phyloP scores from a whole-genome alignment of 2,329 filamentous ascomycete species.

The Aspergillus sp. region DNA sequence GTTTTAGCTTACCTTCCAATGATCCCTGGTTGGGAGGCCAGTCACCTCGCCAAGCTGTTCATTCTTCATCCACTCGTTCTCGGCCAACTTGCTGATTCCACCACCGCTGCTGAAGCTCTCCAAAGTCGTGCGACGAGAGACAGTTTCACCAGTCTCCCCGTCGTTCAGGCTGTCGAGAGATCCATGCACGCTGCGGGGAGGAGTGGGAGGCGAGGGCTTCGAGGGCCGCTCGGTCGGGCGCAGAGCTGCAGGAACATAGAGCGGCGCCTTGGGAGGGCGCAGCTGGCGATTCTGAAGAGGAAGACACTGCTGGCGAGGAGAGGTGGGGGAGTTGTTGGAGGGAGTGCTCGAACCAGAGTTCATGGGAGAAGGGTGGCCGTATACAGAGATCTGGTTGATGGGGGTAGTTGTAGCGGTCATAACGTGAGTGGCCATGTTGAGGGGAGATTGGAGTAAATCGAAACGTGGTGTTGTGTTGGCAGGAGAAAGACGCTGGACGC shows the following conservation, averaged over 20 bases:
- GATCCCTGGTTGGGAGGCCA: constrained; percentile 60
- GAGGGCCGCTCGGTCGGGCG: constrained; percentile 58
- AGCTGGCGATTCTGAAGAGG: constrained; percentile 55
- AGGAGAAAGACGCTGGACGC: not conserved
- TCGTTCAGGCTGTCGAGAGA: constrained; percentile 51
- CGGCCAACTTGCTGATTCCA: constrained; percentile 47
- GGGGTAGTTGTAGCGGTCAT: constrained; percentile 29
- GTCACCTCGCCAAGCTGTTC: constrained; percentile 56
- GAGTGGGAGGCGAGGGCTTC: constrained; percentile 46
- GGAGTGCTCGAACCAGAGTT: constrained; percentile 52
- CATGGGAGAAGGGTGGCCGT: constrained; percentile 44
- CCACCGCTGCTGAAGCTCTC: constrained; percentile 41
- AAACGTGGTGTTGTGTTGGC: not conserved
- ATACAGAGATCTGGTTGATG: constrained; percentile 36
- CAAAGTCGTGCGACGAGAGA: constrained; percentile 40
- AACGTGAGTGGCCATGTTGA: constrained; percentile 34
- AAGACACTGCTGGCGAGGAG: constrained; percentile 45
- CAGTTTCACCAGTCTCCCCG: constrained; percentile 33
- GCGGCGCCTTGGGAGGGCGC: constrained; percentile 58
- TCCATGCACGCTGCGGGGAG: constrained; percentile 55
- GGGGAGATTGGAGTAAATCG: not conserved
- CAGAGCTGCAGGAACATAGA: constrained; percentile 64
- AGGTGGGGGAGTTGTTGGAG: constrained; percentile 54
- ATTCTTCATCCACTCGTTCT: constrained; percentile 54
- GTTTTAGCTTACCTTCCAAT: constrained; percentile 60